Conservation (phyloP, 2,329 filamentous ascomycete species). For the Aspergillus hortae region DNA sequence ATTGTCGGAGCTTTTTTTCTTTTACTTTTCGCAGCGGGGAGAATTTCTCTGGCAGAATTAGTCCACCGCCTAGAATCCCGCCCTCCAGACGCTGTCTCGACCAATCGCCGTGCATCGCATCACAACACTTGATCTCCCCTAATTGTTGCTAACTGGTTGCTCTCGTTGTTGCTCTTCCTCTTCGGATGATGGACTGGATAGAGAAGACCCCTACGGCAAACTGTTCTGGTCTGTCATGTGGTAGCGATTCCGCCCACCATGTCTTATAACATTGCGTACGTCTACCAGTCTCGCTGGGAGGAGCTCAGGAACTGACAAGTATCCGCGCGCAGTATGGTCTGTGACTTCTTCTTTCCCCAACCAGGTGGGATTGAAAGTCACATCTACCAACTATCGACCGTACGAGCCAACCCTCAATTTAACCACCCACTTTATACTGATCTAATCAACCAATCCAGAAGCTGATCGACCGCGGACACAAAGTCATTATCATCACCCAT, state of each 20-base stretch:
- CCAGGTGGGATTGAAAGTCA: slow-evolving; percentile 96
- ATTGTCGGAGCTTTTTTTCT: slow-evolving; percentile 13
- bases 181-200: slow-evolving; percentile 19
- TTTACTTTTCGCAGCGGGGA: slow-evolving; percentile 20
- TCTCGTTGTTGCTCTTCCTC: neutral
- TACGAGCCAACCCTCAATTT: slow-evolving; percentile 46
- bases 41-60: slow-evolving; percentile 25
- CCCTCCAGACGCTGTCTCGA: slow-evolving; percentile 12
- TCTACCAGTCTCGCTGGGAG: slow-evolving; percentile 11
- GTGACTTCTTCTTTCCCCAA: slow-evolving; percentile 99
- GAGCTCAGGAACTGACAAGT: slow-evolving; percentile 13
- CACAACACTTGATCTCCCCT: neutral
- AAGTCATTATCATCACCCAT: slow-evolving; percentile 96
- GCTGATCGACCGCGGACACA: slow-evolving; percentile 94
- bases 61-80: slow-evolving; percentile 18
- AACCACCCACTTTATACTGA: slow-evolving; percentile 43
- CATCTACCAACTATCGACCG: slow-evolving; percentile 92
- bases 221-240: neutral
- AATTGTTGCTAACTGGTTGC: neutral
- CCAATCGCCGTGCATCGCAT: neutral
- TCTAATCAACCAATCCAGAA: slow-evolving; percentile 52
- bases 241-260: slow-evolving; percentile 40
- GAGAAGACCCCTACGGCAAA: neutral
- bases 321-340: slow-evolving; percentile 68
- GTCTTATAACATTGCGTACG: slow-evolving; percentile 69